These are phyloP conservation scores for Vitis vinifera DNA, from an alignment of 164 flowering plant genomes.

Conservation along the genomic window ASM3070453v1 NC_081807.1:4588501-4589000, in stretches of 20 bases:
- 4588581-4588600: conserved; percentile 30
- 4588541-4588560: conserved; percentile 87
- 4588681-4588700: conserved; percentile 53
- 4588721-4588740: conserved; percentile 43
- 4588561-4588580: conserved; percentile 39
- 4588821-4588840: conserved; percentile 26
- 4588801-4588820: conserved; percentile 98
- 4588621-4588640: conserved; percentile 78
- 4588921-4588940: too few relatives aligned
- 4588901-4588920: too few relatives aligned
- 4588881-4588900: background rate
- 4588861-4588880: background rate
- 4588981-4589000: background rate
- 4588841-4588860: background rate
- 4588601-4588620: conserved; percentile 45
- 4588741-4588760: conserved; percentile 76
- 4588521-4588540: conserved; percentile 59
- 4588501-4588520: conserved; percentile 51
- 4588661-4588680: conserved; percentile 45
- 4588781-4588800: conserved; percentile 95
- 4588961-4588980: background rate
- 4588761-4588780: conserved; percentile 93
- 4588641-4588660: conserved; percentile 39
- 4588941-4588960: background rate
- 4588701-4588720: conserved; percentile 28